Conservation (phyloP, 768 basidiomycete genomes). For the Tulasnella sp. region DNA sequence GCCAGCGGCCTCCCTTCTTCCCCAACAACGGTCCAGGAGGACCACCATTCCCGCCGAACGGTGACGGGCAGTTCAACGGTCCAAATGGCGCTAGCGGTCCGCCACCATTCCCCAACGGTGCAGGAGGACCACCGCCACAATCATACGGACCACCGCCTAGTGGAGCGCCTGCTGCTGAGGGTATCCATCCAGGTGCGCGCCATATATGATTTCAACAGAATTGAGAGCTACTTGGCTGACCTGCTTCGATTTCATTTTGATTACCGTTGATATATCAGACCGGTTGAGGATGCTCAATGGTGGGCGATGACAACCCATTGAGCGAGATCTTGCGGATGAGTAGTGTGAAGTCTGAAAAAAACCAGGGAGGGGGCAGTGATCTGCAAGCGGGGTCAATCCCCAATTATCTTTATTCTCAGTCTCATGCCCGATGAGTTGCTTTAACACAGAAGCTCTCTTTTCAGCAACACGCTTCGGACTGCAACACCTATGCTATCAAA, state of each 20-base stretch:
- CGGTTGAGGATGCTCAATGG: conserved; percentile 62
- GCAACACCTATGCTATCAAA: too few relatives aligned
- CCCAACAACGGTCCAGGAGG: conserved; percentile 25
- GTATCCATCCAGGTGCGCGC: conserved; percentile 62
- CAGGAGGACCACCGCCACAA: conserved; percentile 17
- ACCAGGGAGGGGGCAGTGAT: background rate
- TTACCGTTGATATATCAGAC: background rate
- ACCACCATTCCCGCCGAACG: conserved; percentile 23
- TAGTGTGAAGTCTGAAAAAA: background rate
- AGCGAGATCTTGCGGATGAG: too few relatives aligned
- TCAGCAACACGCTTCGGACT: background rate
- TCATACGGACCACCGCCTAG: conserved; percentile 27
- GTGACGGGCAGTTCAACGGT: conserved; percentile 26
- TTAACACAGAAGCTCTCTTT: background rate
- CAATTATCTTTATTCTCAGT: background rate
- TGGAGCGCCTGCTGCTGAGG: conserved; percentile 37
- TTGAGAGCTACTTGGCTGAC: background rate
- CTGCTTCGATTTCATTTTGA: background rate
- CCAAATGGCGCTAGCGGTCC: conserved; percentile 34
- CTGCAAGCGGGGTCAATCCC: background rate
- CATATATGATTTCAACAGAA: background rate
- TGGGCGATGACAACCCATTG: conserved; percentile 2
- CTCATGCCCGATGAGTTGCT: background rate
- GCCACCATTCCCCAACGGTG: conserved; percentile 31
- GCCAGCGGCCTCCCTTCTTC: too few relatives aligned